These are phyloP conservation scores for Venturia aucupariae DNA, from an alignment of 2,329 filamentous ascomycete genomes.

Conservation along the genomic window DNA sequence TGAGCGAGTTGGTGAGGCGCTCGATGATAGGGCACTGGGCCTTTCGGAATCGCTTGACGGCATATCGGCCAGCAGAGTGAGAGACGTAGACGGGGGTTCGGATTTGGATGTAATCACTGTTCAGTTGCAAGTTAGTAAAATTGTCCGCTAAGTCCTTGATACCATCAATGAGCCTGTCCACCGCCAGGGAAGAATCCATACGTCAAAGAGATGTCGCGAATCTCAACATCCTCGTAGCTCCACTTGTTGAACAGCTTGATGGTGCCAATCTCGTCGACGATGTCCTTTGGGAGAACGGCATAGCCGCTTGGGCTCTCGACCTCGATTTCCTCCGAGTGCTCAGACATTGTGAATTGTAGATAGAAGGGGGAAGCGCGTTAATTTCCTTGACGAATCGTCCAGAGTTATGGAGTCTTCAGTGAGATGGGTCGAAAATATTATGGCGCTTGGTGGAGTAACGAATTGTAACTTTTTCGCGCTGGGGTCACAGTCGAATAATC, in stretches of 20 bases:
- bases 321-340: conserved; percentile 74
- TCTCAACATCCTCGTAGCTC: conserved; percentile 98
- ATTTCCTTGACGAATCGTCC: conserved; percentile 17
- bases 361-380: conserved; percentile 12
- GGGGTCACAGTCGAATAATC: too few species aligned
- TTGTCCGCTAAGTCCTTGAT: not conserved
- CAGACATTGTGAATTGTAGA: conserved; percentile 58
- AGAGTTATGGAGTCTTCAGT: conserved; percentile 15
- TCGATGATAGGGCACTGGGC: conserved; percentile 99
- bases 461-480: not conserved
- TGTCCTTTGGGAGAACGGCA: conserved; percentile 85
- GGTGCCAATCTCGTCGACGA: conserved; percentile 78
- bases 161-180: not conserved
- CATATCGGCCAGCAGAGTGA: conserved; percentile 97
- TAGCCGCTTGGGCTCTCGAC: conserved; percentile 68
- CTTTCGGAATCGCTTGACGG: conserved; percentile 99
- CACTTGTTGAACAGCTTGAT: conserved; percentile 99
- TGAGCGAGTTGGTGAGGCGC: conserved; percentile 99
- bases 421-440: conserved; percentile 16
- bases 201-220: conserved; percentile 99
- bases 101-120: conserved; percentile 99
- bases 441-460: not conserved
- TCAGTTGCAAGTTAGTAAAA: conserved; percentile 26
- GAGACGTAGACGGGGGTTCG: conserved; percentile 97
- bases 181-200: conserved; percentile 45